Conservation (phyloP, 352 stramenopile species). For the Globisporangium sylvaticum region DNA sequence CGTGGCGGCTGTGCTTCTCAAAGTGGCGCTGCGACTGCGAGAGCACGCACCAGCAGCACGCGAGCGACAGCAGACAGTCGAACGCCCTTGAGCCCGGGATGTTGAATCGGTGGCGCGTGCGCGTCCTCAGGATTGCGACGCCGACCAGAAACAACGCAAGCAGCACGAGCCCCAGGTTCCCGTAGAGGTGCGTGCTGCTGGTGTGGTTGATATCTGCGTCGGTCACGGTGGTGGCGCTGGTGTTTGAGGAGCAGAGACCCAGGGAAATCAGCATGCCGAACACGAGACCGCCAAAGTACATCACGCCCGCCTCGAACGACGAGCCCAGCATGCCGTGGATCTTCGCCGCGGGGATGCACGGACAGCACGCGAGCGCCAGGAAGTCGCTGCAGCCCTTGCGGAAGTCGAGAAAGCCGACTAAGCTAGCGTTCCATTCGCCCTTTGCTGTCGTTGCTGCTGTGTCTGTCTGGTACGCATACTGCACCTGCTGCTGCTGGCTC, state of each 20-base stretch:
- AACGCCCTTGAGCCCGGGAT: constrained; percentile 30
- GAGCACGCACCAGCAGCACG: constrained; percentile 51
- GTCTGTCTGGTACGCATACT: neutral
- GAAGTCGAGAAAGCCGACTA: constrained; percentile 5
- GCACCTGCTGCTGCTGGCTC: neutral
- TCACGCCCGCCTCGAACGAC: constrained; percentile 33
- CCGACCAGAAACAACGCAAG: constrained; percentile 33
- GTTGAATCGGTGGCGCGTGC: constrained; percentile 36
- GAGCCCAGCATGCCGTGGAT: constrained; percentile 33
- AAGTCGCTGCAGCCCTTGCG: constrained; percentile 2
- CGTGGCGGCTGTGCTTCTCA: constrained; percentile 21
- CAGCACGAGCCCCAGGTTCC: constrained; percentile 20
- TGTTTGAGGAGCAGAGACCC: constrained; percentile 25
- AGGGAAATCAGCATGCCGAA: constrained; percentile 33
- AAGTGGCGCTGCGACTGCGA: constrained; percentile 39
- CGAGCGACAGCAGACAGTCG: constrained; percentile 38
- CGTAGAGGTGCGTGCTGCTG: constrained; percentile 1
- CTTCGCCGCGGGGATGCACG: constrained; percentile 37
- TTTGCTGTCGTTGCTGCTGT: neutral
- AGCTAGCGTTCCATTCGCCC: constrained; percentile 6
- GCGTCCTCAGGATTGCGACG: constrained; percentile 33
- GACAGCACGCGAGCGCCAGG: constrained; percentile 24
- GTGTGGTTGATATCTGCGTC: neutral
- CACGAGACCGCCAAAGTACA: constrained; percentile 40
- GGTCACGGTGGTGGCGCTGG: neutral